Evolutionary conservation across 139 green algal genomes (phyloP).

Genomic region (Asterochloris erici): DNA sequence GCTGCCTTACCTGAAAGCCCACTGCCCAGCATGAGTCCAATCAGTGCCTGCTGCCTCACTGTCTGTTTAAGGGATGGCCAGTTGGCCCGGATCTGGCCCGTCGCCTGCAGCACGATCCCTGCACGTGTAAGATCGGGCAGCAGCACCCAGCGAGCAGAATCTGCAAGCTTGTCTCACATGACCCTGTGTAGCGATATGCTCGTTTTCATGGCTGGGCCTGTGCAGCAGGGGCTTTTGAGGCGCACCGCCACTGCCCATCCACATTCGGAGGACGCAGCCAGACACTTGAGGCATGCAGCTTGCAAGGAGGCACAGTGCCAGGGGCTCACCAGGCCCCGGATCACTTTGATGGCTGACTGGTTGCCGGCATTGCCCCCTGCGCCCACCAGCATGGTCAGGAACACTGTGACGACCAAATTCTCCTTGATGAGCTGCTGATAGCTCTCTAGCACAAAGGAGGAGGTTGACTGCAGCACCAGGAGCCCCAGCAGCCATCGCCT

Average conservation of each 20-base stretch:
- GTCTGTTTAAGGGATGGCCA: constrained; percentile 34
- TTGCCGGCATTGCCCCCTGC: constrained; percentile 83
- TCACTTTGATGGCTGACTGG: constrained; percentile 91
- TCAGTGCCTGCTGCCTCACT: constrained; percentile 66
- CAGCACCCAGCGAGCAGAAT: too few relatives aligned
- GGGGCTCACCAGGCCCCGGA: constrained; percentile 65
- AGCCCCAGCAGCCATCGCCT: constrained; percentile 76
- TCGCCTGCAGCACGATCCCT: constrained; percentile 31
- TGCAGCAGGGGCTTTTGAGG: background rate
- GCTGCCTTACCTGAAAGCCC: constrained; percentile 39
- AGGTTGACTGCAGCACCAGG: constrained; percentile 75
- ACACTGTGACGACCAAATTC: constrained; percentile 88
- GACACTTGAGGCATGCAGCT: background rate
- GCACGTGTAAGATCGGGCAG: background rate
- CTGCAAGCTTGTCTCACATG: background rate
- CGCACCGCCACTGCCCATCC: background rate
- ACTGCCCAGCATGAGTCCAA: constrained; percentile 70
- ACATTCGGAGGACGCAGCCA: background rate
- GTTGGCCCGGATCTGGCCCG: constrained; percentile 51
- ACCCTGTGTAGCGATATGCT: background rate
- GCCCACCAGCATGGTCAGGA: constrained; percentile 89
- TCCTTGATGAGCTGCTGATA: constrained; percentile 72
- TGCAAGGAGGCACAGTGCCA: background rate
- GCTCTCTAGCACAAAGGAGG: constrained; percentile 73
- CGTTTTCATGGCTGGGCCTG: background rate